Evolutionary conservation across 2,329 filamentous ascomycete genomes (phyloP), one percentile per base, ranked within the genome.

Genomic region (Lizonia empirigonia): DNA sequence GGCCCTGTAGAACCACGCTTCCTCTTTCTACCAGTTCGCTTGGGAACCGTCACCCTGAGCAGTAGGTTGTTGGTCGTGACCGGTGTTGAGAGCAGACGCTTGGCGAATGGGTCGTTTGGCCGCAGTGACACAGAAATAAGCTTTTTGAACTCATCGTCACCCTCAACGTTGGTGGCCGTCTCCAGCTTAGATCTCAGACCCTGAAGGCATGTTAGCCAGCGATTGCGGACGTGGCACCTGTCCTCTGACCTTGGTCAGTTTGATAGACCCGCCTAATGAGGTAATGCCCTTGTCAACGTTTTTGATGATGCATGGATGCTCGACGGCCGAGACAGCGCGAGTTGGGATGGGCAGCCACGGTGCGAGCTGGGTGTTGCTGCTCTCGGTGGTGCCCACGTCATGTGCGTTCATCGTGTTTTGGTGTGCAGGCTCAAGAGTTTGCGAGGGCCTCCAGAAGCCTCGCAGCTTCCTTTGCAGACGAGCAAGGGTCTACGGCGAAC

Each of bases 41-140:
- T 94, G 0, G 94, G 93, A 1, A 97, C 85, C 0, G 88, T 91
- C 47, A 99, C 81, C 70, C 91, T 92, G 44, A 99, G 79, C 16
- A 97, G 80, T 16, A 97, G 77, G 67, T 97, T 96, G 68, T 91
- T 90, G 8, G 90, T 89, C 16, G 83, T 76, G 24, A 87, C 83
- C 67, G 87, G 89, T 33, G 87, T 86, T 7, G 93, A 96, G 60
- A 88, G 79, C 54, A 96, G 78, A 7, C 90, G 89, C 61, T 88
- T 87, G 63, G 89, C 86, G 64, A 90, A 85, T 2, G 88, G 87
- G 71, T 95, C 91, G 58, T 91, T 83, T 19, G 89, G 89, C 18
- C 90, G 85, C 45, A 97, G 78, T 62, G 88, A 89, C n/a, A 96
- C 76, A 2, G 87, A 87, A 19, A 83, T 76, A 42, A 79, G 76